Conservation (phyloP, 176 grass and related monocot genomes). For the Elymus sibiricus region DNA sequence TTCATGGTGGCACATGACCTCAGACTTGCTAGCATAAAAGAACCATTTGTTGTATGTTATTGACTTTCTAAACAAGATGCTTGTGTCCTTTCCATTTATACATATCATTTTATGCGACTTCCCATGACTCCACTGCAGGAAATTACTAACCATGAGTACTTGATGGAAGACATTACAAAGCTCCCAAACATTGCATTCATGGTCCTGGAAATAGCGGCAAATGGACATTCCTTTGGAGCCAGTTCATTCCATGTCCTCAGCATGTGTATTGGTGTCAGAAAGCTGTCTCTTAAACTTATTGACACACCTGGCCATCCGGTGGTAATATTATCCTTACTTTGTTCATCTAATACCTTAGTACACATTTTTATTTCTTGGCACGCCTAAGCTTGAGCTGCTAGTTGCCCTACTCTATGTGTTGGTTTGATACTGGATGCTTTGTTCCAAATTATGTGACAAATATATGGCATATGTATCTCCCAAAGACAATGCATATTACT, state of each 20-base stretch:
- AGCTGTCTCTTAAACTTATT: background rate
- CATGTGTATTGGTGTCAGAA: background rate
- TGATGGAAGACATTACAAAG: background rate
- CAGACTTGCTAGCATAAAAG: background rate
- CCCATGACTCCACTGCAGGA: background rate
- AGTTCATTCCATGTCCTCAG: background rate
- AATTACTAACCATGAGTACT: background rate
- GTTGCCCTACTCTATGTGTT: background rate
- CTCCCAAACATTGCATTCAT: background rate
- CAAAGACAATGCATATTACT: background rate
- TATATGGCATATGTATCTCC: background rate
- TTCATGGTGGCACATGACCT: background rate
- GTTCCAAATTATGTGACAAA: background rate
- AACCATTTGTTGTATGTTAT: background rate
- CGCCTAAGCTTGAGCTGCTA: background rate
- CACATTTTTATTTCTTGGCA: background rate
- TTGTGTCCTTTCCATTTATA: background rate
- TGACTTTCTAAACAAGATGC: background rate
- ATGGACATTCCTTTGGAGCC: background rate
- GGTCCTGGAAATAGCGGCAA: background rate
- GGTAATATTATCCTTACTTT: slow-evolving; percentile 4
- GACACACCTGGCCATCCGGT: background rate
- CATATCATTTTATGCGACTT: background rate
- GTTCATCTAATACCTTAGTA: background rate
- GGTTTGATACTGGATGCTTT: background rate